phyloP scores from a whole-genome alignment of 2,329 filamentous ascomycete genomes.

The Diplodia corticola region DNA sequence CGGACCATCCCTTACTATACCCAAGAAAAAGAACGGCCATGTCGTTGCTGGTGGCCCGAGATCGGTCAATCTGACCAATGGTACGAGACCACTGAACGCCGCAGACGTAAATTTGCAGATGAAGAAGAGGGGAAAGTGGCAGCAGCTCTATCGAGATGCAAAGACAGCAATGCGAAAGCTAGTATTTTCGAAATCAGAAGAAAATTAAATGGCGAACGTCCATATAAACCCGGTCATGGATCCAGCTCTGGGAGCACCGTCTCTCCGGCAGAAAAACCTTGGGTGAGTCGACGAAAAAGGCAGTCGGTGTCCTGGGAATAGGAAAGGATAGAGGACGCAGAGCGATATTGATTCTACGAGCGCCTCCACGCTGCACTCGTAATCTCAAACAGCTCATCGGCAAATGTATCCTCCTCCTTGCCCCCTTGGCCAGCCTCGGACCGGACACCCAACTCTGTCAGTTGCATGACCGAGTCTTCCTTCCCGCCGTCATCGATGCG shows the following conservation, averaged over 20 bases:
- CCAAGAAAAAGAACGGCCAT: background rate
- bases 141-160: background rate
- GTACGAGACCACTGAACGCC: background rate
- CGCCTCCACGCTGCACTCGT: constrained; percentile 31
- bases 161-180: background rate
- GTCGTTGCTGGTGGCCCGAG: background rate
- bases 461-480: constrained; percentile 30
- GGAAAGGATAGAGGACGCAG: background rate
- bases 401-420: constrained; percentile 44
- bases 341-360: background rate
- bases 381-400: constrained; percentile 39
- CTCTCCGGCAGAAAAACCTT: background rate
- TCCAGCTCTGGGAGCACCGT: background rate
- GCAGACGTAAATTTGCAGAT: background rate
- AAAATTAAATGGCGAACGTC: background rate
- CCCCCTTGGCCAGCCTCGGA: constrained; percentile 37
- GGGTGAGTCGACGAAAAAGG: no score
- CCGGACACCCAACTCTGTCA: constrained; percentile 37
- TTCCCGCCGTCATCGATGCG: constrained; percentile 29
- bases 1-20: background rate
- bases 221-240: background rate
- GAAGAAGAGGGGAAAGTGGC: background rate
- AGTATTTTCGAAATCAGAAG: background rate
- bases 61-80: background rate
- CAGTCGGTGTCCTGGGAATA: background rate